Percentiles rank a stretch among this genome's conserved stretches.
Conservation (phyloP, 2,329 filamentous ascomycete species). For the Apiospora arundinis region DNA sequence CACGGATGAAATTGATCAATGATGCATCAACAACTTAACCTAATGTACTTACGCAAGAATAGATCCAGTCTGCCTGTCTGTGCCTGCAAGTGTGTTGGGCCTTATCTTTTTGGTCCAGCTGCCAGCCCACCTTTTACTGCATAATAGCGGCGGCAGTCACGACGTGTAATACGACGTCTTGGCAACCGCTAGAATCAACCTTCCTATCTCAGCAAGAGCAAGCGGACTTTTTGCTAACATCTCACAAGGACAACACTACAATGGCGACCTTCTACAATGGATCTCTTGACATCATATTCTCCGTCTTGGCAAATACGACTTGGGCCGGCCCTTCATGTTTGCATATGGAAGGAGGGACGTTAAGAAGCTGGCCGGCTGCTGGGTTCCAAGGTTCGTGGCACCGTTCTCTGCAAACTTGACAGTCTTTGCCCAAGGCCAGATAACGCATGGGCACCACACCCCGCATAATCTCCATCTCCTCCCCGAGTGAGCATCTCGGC, state of each 20-base stretch:
- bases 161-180: conserved; percentile 10
- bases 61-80: neutral
- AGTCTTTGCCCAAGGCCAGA: no score
- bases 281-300: neutral
- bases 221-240: neutral
- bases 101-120: neutral
- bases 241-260: neutral
- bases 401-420: neutral
- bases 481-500: neutral
- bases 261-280: neutral
- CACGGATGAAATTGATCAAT: no score
- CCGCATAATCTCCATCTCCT: neutral
- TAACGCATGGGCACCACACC: neutral
- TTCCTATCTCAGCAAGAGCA: conserved; percentile 15
- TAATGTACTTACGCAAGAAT: no score
- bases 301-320: conserved; percentile 13
- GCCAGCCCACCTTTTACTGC: neutral
- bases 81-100: neutral
- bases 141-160: neutral
- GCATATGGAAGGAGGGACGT: conserved; percentile 7
- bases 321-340: neutral
- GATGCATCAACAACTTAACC: no score
- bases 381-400: neutral
- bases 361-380: neutral
- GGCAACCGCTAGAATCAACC: neutral